Conservation (phyloP, 768 basidiomycete species). For the Lactarius vividus region DNA sequence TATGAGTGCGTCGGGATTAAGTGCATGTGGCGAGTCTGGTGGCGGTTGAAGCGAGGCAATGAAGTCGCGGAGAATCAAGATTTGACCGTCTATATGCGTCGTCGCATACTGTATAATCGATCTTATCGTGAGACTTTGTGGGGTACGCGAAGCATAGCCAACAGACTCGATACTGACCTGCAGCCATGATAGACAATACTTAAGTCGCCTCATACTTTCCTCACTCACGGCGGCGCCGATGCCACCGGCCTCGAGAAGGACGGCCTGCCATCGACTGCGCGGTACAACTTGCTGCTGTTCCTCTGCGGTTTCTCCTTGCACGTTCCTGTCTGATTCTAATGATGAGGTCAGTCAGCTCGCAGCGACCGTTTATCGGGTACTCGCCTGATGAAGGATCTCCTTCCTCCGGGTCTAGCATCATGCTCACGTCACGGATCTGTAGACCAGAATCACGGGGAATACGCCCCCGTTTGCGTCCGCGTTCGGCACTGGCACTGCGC, state of each 20-base stretch:
- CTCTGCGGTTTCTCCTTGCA: conserved; percentile 26
- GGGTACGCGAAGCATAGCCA: not conserved
- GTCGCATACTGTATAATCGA: conserved; percentile 67
- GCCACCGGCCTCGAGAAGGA: conserved; percentile 83
- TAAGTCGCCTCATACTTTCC: conserved; percentile 82
- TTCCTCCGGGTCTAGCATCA: conserved; percentile 13
- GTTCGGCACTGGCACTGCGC: conserved; percentile 13
- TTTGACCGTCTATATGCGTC: conserved; percentile 82
- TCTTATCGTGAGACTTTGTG: conserved; percentile 8
- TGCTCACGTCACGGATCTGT: conserved; percentile 27
- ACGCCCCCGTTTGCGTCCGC: conserved; percentile 21
- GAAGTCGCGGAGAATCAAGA: conserved; percentile 79
- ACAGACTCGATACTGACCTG: conserved; percentile 49
- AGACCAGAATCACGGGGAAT: conserved; percentile 12
- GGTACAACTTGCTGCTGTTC: conserved; percentile 56
- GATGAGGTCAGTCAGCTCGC: not conserved
- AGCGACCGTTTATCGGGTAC: not conserved
- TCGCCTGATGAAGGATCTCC: conserved; percentile 16
- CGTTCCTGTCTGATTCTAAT: conserved; percentile 10
- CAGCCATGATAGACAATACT: conserved; percentile 86
- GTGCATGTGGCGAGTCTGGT: conserved; percentile 36
- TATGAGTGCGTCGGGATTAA: conserved; percentile 34
- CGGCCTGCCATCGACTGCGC: conserved; percentile 82
- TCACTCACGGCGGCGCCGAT: conserved; percentile 86
- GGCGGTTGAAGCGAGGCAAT: conserved; percentile 64